These are phyloP conservation scores for Ampelocalamus luodianensis DNA, from an alignment of 176 grass and related monocot genomes.

Conservation along the genomic window DNA sequence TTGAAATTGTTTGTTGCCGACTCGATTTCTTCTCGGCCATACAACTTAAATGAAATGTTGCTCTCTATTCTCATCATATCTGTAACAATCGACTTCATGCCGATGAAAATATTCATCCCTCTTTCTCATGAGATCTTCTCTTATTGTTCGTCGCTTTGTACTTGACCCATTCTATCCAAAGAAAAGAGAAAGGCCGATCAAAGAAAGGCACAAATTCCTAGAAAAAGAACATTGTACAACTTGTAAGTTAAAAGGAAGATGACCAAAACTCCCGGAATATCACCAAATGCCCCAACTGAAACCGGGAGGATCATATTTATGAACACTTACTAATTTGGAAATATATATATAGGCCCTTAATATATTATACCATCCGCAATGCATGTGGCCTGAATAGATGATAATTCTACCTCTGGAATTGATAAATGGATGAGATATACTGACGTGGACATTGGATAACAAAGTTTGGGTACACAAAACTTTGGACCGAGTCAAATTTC, in stretches of 20 bases:
- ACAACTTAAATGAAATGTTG: conserved; percentile 11
- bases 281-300: no score
- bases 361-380: no score
- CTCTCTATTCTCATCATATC: conserved; percentile 36
- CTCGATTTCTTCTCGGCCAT: background rate
- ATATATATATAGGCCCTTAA: background rate
- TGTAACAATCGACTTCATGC: background rate
- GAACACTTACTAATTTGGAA: no score
- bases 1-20: conserved; percentile 17
- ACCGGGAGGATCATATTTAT: background rate
- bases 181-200: background rate
- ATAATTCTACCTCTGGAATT: background rate
- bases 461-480: no score
- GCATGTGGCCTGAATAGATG: background rate
- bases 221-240: no score
- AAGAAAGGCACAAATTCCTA: background rate
- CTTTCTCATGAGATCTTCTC: conserved; percentile 3
- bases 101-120: conserved; percentile 16
- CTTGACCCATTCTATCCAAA: conserved; percentile 20
- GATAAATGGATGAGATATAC: background rate
- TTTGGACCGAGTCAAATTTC: no score
- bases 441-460: no score
- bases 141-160: background rate
- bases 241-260: no score
- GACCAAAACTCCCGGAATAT: no score